Base-by-base conservation (phyloP, 345 rosid genomes). In the Combretum micranthum region DNA sequence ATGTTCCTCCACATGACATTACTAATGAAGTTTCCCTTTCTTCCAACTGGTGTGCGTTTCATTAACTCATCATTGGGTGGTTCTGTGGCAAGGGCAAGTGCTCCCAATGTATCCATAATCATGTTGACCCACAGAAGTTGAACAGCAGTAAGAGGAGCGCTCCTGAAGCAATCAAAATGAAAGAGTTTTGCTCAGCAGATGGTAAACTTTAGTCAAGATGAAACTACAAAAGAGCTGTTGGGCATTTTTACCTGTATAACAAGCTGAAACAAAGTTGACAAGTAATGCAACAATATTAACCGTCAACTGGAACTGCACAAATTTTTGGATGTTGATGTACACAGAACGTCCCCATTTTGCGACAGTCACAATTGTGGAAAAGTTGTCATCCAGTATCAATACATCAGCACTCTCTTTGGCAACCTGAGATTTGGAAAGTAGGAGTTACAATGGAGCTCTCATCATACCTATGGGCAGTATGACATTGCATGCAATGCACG, bases 361-460 rank as follows among this genome's bases (percentile, higher is more conserved):
- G 15, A 91, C 98, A 22, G 98, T 91, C 61, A 78, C 98, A 23
- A 91, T 91, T 2, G 98, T 88, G 50, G 96, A 85, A 79, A 91
- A 91, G 52, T 91, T 91, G 69, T 91, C 98, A 47, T 91, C 98
- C 56, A 88, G 83, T 61, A 91, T 91, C 56, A 91, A 71, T 44
- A 91, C 96, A 79, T 91, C 98, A 1, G 98, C 98, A 53, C 98
- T 91, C 85, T 91, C 98, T 75, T 91, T 91, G 0, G 98, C 98
- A 61, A 91, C 98, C 98, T 91, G 73, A 49, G 68, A 62, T 69
- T 60, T 55, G 17, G 19, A 18, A 53, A 42, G 14, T 14, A 19
- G 9, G 26, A 53, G 50, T 42, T 46, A 43, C 12, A 58, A 18
- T 23, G n/a, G 37, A 46, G 15, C 25, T 15, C 19, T 13, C 16